These are phyloP conservation scores for Hypoxylon sp. DNA, from an alignment of 2,329 filamentous ascomycete species.

Conservation along the genomic window DNA sequence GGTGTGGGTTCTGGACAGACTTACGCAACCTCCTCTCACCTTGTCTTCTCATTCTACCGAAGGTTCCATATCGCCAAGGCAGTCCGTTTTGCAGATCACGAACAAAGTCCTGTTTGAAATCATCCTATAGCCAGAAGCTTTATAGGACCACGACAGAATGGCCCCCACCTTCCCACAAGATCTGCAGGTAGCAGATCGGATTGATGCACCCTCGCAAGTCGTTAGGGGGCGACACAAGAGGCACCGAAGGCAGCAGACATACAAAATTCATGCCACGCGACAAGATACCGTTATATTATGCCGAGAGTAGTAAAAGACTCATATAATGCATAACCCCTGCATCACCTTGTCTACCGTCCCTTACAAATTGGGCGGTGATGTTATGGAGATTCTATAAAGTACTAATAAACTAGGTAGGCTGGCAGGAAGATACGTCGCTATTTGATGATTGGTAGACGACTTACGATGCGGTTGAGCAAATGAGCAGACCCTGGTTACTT, in stretches of 20 bases:
- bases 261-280: slow-evolving; percentile 34
- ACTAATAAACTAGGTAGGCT: not conserved
- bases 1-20: not conserved
- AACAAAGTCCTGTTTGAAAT: slow-evolving; percentile 39
- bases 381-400: not conserved
- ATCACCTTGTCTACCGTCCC: slow-evolving; percentile 7
- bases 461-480: slow-evolving; percentile 31
- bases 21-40: not conserved
- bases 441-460: slow-evolving; percentile 26
- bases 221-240: slow-evolving; percentile 19
- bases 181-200: slow-evolving; percentile 29
- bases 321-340: slow-evolving; percentile 35
- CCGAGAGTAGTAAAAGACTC: slow-evolving; percentile 41
- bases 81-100: slow-evolving; percentile 37
- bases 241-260: slow-evolving; percentile 4
- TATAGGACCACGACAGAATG: slow-evolving; percentile 38
- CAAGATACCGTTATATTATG: slow-evolving; percentile 22
- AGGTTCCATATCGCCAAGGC: slow-evolving; percentile 21
- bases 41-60: slow-evolving; percentile 18
- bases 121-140: slow-evolving; percentile 26
- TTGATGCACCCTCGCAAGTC: slow-evolving; percentile 28
- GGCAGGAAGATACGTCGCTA: not conserved
- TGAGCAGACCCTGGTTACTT: not conserved
- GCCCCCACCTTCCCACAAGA: slow-evolving; percentile 43
- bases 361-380: slow-evolving; percentile 18